Percentiles rank a stretch among this genome's conserved stretches.
Evolutionary conservation across 148 eudicot genomes (phyloP).

Genomic region (Tetragonia tetragonoides): DNA sequence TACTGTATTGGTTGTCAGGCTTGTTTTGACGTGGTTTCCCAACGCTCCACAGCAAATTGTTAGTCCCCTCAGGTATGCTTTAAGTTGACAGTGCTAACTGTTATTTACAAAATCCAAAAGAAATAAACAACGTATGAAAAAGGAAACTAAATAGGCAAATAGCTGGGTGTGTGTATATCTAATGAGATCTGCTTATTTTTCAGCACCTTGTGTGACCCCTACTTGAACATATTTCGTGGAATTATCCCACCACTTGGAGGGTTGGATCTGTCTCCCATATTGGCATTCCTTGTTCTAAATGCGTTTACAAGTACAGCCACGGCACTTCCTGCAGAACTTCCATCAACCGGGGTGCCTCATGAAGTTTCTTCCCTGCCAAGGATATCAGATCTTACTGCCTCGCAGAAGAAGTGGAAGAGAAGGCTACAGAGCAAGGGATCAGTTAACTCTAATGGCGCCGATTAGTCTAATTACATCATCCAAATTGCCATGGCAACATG

Average conservation of each 20-base stretch:
- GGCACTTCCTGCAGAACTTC: constrained; percentile 98
- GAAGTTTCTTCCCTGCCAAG: constrained; percentile 25
- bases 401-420: constrained; percentile 70
- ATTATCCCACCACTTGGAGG: constrained; percentile 95
- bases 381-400: constrained; percentile 40
- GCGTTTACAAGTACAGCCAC: constrained; percentile 84
- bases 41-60: constrained; percentile 82
- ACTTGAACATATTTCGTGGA: constrained; percentile 94
- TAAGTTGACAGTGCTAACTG: background rate
- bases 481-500: background rate
- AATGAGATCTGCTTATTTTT: constrained; percentile 15
- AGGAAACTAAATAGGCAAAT: background rate
- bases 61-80: constrained; percentile 75
- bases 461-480: constrained; percentile 19
- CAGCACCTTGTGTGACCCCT: constrained; percentile 98
- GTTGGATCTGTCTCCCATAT: constrained; percentile 87
- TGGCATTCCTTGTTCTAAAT: constrained; percentile 85
- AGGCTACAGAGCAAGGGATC: constrained; percentile 42
- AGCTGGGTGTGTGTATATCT: background rate
- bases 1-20: constrained; percentile 73
- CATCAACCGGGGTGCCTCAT: constrained; percentile 36
- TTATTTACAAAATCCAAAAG: background rate
- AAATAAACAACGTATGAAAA: background rate
- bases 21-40: constrained; percentile 96
- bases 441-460: constrained; percentile 27